Percentiles rank a stretch among this genome's conserved stretches.
Conservation (phyloP, 1,139 yeast species). For the Geotrichum histeridarum region DNA sequence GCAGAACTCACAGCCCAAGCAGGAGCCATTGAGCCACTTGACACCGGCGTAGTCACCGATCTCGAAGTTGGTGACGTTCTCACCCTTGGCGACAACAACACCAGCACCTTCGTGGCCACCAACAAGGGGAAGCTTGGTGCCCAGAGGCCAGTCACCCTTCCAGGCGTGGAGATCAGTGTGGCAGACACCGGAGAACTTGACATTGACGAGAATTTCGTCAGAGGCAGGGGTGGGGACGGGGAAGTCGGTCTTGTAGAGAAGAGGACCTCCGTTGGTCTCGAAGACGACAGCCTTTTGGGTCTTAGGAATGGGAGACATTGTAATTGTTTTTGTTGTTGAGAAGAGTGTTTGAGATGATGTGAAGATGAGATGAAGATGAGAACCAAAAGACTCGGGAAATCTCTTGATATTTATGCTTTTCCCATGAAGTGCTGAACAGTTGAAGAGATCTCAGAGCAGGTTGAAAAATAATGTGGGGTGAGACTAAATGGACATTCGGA, state of each 20-base stretch:
- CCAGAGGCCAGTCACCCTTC: constrained; percentile 69
- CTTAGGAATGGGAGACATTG: constrained; percentile 44
- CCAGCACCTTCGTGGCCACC: constrained; percentile 92
- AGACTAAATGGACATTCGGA: no score
- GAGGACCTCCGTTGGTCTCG: constrained; percentile 62
- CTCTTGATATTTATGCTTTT: constrained; percentile 11
- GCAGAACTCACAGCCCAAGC: constrained; percentile 71
- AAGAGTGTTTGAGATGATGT: not conserved
- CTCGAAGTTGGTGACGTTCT: constrained; percentile 61
- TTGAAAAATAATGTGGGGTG: no score
- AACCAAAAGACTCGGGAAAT: not conserved
- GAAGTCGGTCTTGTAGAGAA: constrained; percentile 52
- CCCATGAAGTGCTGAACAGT: not conserved
- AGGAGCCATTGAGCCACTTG: constrained; percentile 67
- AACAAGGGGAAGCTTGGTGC: constrained; percentile 60
- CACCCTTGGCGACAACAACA: constrained; percentile 68
- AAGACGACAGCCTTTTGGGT: constrained; percentile 71
- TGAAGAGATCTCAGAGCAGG: no score
- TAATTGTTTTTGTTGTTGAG: not conserved
- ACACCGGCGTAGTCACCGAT: constrained; percentile 76
- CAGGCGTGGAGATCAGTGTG: constrained; percentile 69
- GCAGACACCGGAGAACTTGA: constrained; percentile 63
- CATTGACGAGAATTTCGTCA: constrained; percentile 56
- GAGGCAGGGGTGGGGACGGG: constrained; percentile 60
- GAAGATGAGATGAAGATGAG: not conserved